Conservation (phyloP, 2,329 filamentous ascomycete genomes). For the Aspergillus neoniger region DNA sequence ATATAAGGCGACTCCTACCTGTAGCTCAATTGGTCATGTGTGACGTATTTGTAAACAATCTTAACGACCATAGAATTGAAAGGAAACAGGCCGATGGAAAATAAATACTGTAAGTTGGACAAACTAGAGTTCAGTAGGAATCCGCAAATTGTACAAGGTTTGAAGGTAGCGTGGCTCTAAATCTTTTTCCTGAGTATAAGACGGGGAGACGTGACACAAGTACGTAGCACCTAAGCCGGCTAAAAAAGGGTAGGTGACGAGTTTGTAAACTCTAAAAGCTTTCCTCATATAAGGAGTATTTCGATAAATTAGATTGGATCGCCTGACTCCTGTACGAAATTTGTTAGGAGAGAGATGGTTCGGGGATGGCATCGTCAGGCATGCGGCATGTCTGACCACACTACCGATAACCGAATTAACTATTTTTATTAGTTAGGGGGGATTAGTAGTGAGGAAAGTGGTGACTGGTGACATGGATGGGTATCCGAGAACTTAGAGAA, state of each 20-base stretch:
- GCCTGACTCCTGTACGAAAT: not conserved
- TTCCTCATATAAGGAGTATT: too few species aligned
- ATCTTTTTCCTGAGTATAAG: too few species aligned
- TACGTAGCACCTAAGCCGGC: too few species aligned
- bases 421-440: not conserved
- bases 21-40: too few species aligned
- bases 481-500: not conserved
- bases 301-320: not conserved
- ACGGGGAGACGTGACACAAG: too few species aligned
- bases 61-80: not conserved
- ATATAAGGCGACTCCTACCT: not conserved
- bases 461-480: not conserved
- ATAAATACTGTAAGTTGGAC: not conserved
- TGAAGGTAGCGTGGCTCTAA: not conserved
- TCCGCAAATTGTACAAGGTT: not conserved
- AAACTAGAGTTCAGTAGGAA: not conserved
- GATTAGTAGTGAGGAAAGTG: not conserved
- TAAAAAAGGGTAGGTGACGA: too few species aligned
- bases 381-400: not conserved
- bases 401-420: not conserved
- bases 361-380: not conserved
- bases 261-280: too few species aligned
- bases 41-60: too few species aligned
- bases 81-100: not conserved
- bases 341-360: not conserved